These are phyloP conservation scores for Puccinellia tenuiflora DNA, from an alignment of 176 grass and related monocot species.

Conservation along the genomic window DNA sequence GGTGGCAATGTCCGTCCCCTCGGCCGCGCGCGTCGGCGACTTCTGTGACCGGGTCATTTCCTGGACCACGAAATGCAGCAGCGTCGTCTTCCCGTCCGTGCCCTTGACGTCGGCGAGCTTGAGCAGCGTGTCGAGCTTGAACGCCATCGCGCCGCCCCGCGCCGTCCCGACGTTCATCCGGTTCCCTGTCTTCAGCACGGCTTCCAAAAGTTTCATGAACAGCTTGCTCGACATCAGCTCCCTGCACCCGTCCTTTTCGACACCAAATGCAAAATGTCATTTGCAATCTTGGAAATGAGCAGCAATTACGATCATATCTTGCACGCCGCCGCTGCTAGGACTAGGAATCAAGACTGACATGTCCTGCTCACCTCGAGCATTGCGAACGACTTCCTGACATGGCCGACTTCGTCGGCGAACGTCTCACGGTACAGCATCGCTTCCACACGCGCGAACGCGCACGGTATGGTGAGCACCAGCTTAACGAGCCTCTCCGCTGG, in stretches of 20 bases:
- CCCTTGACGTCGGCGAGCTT: constrained; percentile 97
- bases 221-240: constrained; percentile 90
- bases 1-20: constrained; percentile 49
- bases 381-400: constrained; percentile 60
- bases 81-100: constrained; percentile 81
- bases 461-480: constrained; percentile 48
- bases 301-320: no score
- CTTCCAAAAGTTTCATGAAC: constrained; percentile 94
- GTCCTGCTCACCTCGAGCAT: constrained; percentile 61
- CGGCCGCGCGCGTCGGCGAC: constrained; percentile 9
- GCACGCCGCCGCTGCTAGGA: no score
- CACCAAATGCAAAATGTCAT: background rate
- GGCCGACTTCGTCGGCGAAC: constrained; percentile 77
- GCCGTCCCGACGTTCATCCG: constrained; percentile 91
- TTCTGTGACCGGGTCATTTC: constrained; percentile 67
- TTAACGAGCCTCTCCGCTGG: constrained; percentile 73
- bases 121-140: constrained; percentile 89
- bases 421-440: constrained; percentile 84
- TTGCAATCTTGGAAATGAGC: background rate
- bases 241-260: constrained; percentile 69
- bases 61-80: constrained; percentile 92
- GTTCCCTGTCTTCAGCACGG: constrained; percentile 96
- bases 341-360: no score
- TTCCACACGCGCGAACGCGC: constrained; percentile 72
- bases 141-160: constrained; percentile 83